These are phyloP conservation scores for Escovopsis sp. DNA, from an alignment of 2,329 filamentous ascomycete genomes.

Conservation along the genomic window DNA sequence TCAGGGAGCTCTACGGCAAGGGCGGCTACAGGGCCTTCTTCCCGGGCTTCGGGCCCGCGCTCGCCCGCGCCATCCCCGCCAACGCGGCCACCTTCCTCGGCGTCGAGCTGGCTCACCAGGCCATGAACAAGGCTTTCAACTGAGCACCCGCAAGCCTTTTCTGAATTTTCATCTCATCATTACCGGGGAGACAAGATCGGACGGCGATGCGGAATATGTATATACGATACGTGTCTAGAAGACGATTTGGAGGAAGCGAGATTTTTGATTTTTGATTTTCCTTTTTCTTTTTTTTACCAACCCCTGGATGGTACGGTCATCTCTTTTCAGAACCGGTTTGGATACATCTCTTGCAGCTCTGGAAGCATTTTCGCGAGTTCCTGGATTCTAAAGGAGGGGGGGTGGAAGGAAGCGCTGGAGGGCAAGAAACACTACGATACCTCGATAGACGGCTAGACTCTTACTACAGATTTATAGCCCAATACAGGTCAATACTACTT, in stretches of 20 bases:
- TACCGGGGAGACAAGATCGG: neutral
- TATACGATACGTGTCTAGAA: neutral
- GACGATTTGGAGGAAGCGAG: neutral
- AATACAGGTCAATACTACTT: neutral
- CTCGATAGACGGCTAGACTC: no score
- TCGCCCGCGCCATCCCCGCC: slow-evolving; percentile 84
- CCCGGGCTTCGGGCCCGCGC: slow-evolving; percentile 84
- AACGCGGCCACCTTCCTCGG: slow-evolving; percentile 92
- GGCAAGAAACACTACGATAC: no score
- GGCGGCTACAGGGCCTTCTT: slow-evolving; percentile 90
- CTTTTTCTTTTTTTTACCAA: no score
- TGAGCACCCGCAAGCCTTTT: neutral
- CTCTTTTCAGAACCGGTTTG: neutral
- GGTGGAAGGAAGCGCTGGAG: neutral
- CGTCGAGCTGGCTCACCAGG: slow-evolving; percentile 70
- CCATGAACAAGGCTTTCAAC: slow-evolving; percentile 63
- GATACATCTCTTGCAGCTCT: neutral
- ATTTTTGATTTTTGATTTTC: neutral
- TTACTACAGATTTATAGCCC: no score
- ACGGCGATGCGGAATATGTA: neutral
- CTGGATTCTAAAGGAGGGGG: neutral
- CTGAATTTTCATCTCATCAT: neutral
- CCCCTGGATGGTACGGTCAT: neutral
- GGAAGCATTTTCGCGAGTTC: no score
- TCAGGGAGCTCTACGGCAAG: slow-evolving; percentile 66